Evolutionary conservation across 345 rosid species (phyloP), one percentile per base, ranked within the genome.

Genomic region (Eucalyptus marginata): DNA sequence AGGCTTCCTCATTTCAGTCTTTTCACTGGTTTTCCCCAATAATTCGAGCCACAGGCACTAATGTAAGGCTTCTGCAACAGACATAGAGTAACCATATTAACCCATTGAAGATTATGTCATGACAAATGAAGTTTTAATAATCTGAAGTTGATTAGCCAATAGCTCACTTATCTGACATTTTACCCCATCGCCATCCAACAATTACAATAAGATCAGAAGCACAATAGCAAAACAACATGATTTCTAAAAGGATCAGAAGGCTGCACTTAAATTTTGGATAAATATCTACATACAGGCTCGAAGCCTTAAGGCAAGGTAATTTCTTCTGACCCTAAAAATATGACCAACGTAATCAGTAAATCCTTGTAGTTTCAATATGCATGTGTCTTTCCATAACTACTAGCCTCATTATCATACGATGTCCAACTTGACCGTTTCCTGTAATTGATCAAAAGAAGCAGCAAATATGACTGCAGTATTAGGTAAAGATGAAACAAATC

Each of bases 1-100:
- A 25, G 90, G 59, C 88, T 91, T 88, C 93, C 85, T 92, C 93
- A 92, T 93, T 52, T 51, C 29, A 20, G 83, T 76, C 83, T 40
- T 76, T 40, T 76, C 47, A 40, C 83, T 40, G 46, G 83, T 36
- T 76, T 40, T 22, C 47, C 46, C 47, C 47, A 36, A 76, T 76
- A 40, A 76, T 36, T 10, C 5, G 1, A 76, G 83, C 83, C 8
- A 36, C 29, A 36, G 83, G 14, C 47, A 76, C 83, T 20, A 76
- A 36, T 6, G 8, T 17, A 76, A 76, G 83, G 47, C 47, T 76
- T 76, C 83, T 76, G 8, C 83, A 20, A 24, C 43, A 40, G 83
- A 76, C 83, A 76, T 3, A 76, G 47, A 76, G 29, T 40, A 76
- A 76, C 14, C 15, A 3, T 25, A 76, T 36, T 40, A 68, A 40